Evolutionary conservation across 2,329 filamentous ascomycete genomes (phyloP), one percentile per base, ranked within the genome.

Genomic region (Cephalotrichum gorgonifer): DNA sequence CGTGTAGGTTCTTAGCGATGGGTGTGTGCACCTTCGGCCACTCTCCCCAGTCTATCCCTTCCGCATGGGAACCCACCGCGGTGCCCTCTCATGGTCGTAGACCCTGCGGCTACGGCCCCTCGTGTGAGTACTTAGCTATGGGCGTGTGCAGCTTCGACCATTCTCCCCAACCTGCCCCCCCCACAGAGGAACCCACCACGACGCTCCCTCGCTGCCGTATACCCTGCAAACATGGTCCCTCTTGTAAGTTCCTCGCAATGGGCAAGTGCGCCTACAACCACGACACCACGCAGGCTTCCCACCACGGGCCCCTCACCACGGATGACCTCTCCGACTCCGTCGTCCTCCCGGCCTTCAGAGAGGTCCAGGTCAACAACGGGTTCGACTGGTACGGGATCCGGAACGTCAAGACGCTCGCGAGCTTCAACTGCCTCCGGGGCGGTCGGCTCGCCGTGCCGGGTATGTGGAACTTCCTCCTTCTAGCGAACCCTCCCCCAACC

Each of bases 351-450:
- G 35, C 45, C 3, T 17, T 28, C 9, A n/a, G 17, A 15, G 6
- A 41, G 4, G 45, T 31, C 5, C 11, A 41, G 4, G 45, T 31
- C 5, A 12, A 42, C 8, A 48, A 33, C 12, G 12, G 35, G 12
- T 42, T 42, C 42, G 30, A 42, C 25, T 42, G 45, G 45, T 39
- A 39, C 45, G 45, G 45, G 15, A 48, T 48, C 17, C 14, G 26
- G 25, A 26, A 31, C 8, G 22, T 20, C 2, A 35, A 48, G 22
- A 27, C 22, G 17, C 38, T 48, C 28, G 35, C 45, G 23, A 31
- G 45, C 25, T 48, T 48, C 35, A 48, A 42, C 45, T 38, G 25
- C 25, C 27, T 48, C 14, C n/a, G 14, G n/a, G 35, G 27, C 15
- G 35, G 45, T 15, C 25, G 31, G 12, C 9, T 48, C 11, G 45